These are phyloP conservation scores for Centella asiatica DNA, from an alignment of 129 eudicot species.

Conservation along the genomic window DNA sequence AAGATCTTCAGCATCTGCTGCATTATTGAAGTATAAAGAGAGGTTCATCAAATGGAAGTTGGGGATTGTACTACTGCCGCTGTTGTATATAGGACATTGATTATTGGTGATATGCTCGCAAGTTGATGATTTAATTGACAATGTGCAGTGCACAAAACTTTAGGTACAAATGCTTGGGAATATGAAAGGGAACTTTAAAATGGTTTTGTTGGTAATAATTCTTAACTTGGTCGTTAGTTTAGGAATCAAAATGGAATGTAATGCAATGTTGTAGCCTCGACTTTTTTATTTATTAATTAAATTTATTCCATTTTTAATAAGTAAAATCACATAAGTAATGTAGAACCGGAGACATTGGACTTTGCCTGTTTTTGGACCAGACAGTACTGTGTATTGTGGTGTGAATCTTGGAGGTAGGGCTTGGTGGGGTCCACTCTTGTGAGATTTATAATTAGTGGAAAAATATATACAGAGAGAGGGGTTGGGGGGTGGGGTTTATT, in stretches of 20 bases:
- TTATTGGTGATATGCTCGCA: no score
- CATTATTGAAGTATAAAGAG: slow-evolving; percentile 10
- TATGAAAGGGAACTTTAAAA: background rate
- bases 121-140: background rate
- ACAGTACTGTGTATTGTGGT: no score
- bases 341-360: no score
- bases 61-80: slow-evolving; percentile 43
- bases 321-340: no score
- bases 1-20: slow-evolving; percentile 27
- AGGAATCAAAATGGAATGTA: background rate
- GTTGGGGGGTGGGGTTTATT: no score
- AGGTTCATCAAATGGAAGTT: slow-evolving; percentile 23
- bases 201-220: background rate
- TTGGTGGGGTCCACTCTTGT: no score
- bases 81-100: background rate
- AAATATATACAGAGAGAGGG: no score
- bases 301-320: background rate
- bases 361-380: no score
- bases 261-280: background rate
- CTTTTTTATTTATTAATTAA: background rate
- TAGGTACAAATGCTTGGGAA: background rate
- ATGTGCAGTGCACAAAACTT: no score
- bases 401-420: no score
- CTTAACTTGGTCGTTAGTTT: slow-evolving; percentile 2
- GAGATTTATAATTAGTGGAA: no score